Base-by-base conservation (phyloP, 257 asterid genomes). In the Plantago elongata region DNA sequence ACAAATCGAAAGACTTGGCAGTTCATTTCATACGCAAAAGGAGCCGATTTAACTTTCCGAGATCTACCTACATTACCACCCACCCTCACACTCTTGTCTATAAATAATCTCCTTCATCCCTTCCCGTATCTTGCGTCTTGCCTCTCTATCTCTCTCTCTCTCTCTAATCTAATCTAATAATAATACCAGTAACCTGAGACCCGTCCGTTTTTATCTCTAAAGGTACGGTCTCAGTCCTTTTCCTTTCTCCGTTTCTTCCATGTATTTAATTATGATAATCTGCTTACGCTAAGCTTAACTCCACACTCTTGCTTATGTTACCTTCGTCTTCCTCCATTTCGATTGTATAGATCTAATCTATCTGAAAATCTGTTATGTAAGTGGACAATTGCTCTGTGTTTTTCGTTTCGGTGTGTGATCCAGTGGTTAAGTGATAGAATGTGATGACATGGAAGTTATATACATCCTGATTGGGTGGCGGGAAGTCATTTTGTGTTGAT, bases 71-170 rank as follows among this genome's bases (percentile, higher is more conserved):
- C 48, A 9, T 11, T 11, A 12, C 16, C 16, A 56, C 17, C 9
- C 7, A 18, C 12, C 22, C 22, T 4, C 22, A 16, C 12, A 11
- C 12, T 17, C 5, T 37, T 38, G 47, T 22, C 69, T 68, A 73
- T 62, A 67, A 67, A 70, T 63, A 14, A 59, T 56, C 60, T 37
- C 57, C 12, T 51, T 58, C 73, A 15, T 17, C 52, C 46, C 0
- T 9, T 45, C 8, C 54, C 62, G 54, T 22, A 73, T 69, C 72
- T 74, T 77, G 78, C 75, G 78, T 71, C 77, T 57, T 6, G 44
- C 73, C 55, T 13, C 38, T 73, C 70, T 67, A 40, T 61, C 67
- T 17, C 57, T 29, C 70, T 65, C 55, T 52, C 17, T 30, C 49
- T 38, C 18, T 17, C 16, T 5, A n/a, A n/a, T n/a, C n/a, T n/a